These are phyloP conservation scores for Phytophthora syringae DNA, from an alignment of 352 stramenopile genomes.

Conservation along the genomic window DNA sequence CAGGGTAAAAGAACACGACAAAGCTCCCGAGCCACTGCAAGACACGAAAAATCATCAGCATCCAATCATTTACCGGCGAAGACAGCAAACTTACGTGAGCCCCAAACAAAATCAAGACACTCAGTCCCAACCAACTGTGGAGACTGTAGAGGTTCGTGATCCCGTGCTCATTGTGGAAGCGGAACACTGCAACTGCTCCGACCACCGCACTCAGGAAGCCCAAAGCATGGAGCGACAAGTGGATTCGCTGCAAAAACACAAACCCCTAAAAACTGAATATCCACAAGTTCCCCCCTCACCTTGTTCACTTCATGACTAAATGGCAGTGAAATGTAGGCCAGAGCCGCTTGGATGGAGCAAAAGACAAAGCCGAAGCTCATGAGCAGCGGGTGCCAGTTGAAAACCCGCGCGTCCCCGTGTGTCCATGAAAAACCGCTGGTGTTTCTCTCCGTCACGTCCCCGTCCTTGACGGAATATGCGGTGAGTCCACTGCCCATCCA, in stretches of 20 bases:
- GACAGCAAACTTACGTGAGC: conserved; percentile 44
- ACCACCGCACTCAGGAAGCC: conserved; percentile 66
- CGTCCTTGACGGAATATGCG: conserved; percentile 52
- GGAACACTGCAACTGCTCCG: conserved; percentile 78
- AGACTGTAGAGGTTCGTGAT: conserved; percentile 90
- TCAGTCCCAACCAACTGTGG: conserved; percentile 87
- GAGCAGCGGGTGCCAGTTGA: conserved; percentile 90
- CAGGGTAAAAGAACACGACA: conserved; percentile 77
- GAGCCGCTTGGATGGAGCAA: conserved; percentile 69
- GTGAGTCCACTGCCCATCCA: conserved; percentile 82
- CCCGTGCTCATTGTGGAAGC: conserved; percentile 87
- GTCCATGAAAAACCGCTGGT: conserved; percentile 79
- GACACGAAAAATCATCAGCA: not conserved
- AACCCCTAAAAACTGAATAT: conserved; percentile 10
- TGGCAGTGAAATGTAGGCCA: conserved; percentile 73
- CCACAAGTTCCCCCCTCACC: conserved; percentile 28
- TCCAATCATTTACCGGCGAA: not conserved
- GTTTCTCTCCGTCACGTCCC: conserved; percentile 47
- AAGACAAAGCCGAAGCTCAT: conserved; percentile 88
- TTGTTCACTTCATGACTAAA: conserved; percentile 78
- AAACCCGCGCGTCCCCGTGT: conserved; percentile 65
- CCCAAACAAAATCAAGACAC: conserved; percentile 63
- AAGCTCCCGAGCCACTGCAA: conserved; percentile 72
- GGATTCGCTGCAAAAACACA: conserved; percentile 59
- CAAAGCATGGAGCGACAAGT: conserved; percentile 72